Evolutionary conservation across 148 eudicot genomes (phyloP).

Genomic region (Vaccinium vitisidaea): DNA sequence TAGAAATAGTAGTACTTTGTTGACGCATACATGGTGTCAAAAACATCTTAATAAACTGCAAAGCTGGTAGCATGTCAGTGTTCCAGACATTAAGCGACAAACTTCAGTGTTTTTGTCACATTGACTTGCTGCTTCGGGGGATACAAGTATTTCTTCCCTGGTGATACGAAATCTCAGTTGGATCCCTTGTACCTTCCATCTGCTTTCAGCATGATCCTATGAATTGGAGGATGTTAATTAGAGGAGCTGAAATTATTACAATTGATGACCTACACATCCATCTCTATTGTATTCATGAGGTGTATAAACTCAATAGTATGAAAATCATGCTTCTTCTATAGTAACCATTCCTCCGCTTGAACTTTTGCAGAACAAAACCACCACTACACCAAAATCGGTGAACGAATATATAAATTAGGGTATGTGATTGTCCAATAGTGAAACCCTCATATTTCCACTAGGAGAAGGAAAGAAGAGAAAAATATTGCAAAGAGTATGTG

Average conservation of each 20-base stretch:
- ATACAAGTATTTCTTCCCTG: not conserved
- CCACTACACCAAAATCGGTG: not conserved
- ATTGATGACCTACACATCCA: not conserved
- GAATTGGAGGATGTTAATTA: not conserved
- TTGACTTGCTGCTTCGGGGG: not conserved
- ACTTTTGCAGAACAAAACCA: not conserved
- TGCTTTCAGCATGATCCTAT: not conserved
- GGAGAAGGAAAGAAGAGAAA: not conserved
- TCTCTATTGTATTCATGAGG: not conserved
- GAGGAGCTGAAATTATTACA: not conserved
- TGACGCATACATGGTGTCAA: too few relatives aligned
- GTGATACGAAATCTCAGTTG: not conserved
- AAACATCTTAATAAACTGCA: too few relatives aligned
- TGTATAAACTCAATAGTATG: not conserved
- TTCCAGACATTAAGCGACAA: not conserved
- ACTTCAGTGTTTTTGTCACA: not conserved
- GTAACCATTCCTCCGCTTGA: not conserved
- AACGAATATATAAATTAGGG: not conserved
- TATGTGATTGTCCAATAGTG: not conserved
- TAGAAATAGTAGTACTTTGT: too few relatives aligned
- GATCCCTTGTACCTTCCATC: not conserved
- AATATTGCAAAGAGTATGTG: not conserved
- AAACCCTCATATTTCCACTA: not conserved
- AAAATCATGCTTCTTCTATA: constrained; percentile 8
- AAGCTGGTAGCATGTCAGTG: too few relatives aligned